phyloP scores from a whole-genome alignment of 1,139 yeast genomes.

The Suhomyces terraborum region DNA sequence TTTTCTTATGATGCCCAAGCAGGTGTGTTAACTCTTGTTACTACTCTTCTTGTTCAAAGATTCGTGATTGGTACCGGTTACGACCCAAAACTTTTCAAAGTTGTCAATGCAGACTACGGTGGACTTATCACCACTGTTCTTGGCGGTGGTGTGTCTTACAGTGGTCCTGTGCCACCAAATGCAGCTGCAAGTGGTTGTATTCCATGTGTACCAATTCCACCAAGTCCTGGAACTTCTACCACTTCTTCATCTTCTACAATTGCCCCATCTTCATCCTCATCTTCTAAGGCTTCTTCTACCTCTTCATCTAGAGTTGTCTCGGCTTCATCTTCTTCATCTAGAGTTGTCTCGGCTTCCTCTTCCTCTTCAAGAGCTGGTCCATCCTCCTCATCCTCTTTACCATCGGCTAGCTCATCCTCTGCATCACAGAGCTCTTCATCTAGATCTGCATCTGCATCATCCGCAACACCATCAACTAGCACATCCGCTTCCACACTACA shows the following conservation, averaged over 20 bases:
- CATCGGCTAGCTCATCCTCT: conserved; percentile 1
- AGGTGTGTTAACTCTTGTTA: conserved; percentile 25
- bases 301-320: too few species aligned
- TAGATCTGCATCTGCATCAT: background rate
- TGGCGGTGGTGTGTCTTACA: conserved; percentile 23
- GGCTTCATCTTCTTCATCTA: too few species aligned
- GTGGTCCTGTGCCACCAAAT: conserved; percentile 16
- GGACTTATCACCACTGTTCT: conserved; percentile 17
- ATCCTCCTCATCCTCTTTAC: too few species aligned
- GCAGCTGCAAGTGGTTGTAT: conserved; percentile 8
- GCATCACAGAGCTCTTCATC: conserved; percentile 1
- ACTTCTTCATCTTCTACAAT: conserved; percentile 1
- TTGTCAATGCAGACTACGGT: conserved; percentile 20
- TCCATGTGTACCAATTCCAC: conserved; percentile 7
- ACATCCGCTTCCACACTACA: too few species aligned
- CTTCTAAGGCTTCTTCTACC: too few species aligned
- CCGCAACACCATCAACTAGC: too few species aligned
- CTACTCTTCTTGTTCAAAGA: conserved; percentile 14
- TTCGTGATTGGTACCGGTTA: conserved; percentile 31
- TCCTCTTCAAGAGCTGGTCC: too few species aligned
- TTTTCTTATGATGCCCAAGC: conserved; percentile 19
- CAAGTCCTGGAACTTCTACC: background rate
- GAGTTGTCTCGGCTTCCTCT: too few species aligned
- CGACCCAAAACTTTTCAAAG: conserved; percentile 10
- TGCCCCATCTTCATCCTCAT: background rate